Base-by-base conservation (phyloP, 164 flowering plant genomes). In the Aristolochia fimbriata region DNA sequence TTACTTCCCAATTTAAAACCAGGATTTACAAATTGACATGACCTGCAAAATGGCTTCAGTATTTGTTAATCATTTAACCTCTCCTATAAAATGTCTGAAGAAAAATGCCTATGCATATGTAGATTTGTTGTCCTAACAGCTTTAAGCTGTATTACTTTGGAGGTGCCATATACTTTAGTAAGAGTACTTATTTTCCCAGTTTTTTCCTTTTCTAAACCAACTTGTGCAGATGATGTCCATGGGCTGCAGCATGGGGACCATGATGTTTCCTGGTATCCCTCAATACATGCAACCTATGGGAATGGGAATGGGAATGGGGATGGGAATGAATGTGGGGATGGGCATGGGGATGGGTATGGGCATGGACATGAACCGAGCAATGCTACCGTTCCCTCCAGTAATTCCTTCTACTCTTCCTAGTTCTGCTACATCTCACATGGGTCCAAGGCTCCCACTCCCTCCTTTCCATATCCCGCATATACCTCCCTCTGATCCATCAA, bases 211-310 rank as follows among this genome's bases (percentile, higher is more conserved):
- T 12, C 15, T 30, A 16, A 17, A 49, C 21, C 41, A 47, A 33
- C 61, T 67, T 63, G 20, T 60, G 69, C 83, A 91, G 98, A 82
- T 88, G 96, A 82, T 91, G 94, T 91, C 96, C 65, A 86, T 91
- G 98, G 92, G 96, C 59, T 86, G 88, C 60, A 75, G 91, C 59
- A 79, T 91, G 88, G 79, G 81, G 6, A 90, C 94, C 8, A 80
- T 86, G 88, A 82, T 88, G 83, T 83, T 76, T 69, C 94, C 97
- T 23, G 83, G 96, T 1, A 69, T 82, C 58, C 97, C 81, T 67
- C 96, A 81, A 12, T 87, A 73, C 82, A 81, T 88, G 83, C 70
- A 82, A 6, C 73, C 83, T 22, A 83, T 87, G 85, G 85, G 83
- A 24, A 83, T 87, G 85, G 85, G 83, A 8, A 81, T 87, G 87